These are phyloP conservation scores for Phytomonas sp. DNA, from an alignment of 208 protist genomes.

Conservation along the genomic window DNA sequence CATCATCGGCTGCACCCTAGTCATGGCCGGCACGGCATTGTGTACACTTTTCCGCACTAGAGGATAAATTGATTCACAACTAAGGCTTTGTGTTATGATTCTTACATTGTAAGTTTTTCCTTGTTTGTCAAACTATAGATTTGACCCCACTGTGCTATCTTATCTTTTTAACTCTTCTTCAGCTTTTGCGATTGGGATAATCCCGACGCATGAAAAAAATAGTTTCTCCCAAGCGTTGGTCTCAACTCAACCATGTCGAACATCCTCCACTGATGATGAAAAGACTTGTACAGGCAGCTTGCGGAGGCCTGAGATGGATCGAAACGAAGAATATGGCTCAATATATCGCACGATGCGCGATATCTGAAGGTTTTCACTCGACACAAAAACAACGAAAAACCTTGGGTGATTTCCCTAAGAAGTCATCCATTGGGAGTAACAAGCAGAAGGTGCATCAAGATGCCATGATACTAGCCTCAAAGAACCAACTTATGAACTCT, in stretches of 20 bases:
- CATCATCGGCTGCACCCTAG: constrained; percentile 37
- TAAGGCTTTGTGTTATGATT: background rate
- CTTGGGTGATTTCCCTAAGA: constrained; percentile 17
- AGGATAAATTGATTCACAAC: constrained; percentile 9
- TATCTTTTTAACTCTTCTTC: constrained; percentile 8
- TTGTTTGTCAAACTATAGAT: background rate
- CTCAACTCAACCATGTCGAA: constrained; percentile 53
- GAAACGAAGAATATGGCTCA: constrained; percentile 59
- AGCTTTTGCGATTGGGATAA: constrained; percentile 1
- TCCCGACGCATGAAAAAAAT: constrained; percentile 39
- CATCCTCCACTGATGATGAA: constrained; percentile 88
- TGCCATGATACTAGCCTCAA: background rate
- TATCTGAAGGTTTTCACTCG: constrained; percentile 57
- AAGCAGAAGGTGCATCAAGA: background rate
- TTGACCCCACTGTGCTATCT: background rate
- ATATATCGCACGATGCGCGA: constrained; percentile 57
- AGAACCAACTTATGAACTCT: background rate
- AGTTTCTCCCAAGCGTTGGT: constrained; percentile 58
- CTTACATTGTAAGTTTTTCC: constrained; percentile 5
- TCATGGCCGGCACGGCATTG: constrained; percentile 62
- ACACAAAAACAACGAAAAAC: constrained; percentile 27
- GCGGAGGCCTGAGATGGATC: constrained; percentile 68
- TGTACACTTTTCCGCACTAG: constrained; percentile 41
- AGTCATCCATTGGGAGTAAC: background rate
- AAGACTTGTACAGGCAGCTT: constrained; percentile 67